Evolutionary conservation across 1,284 basidiomycete genomes (phyloP).

Genomic region (Trametes pubescens): DNA sequence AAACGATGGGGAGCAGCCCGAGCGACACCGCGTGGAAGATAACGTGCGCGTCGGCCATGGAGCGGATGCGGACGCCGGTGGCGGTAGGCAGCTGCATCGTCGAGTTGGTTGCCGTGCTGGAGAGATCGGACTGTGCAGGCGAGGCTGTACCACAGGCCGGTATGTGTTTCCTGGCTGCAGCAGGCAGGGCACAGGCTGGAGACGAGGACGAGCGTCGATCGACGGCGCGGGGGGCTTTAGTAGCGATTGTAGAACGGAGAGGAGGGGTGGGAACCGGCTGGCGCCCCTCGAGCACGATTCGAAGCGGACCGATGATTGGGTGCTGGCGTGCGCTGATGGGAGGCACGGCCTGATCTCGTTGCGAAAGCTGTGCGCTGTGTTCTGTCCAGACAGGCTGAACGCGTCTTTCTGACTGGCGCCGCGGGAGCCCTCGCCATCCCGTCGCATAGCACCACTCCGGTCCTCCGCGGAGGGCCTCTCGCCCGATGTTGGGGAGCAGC

Average conservation of each 20-base stretch:
- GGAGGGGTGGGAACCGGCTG: slow-evolving; percentile 15
- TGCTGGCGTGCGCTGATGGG: slow-evolving; percentile 21
- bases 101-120: slow-evolving; percentile 18
- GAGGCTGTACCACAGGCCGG: neutral
- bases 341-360: slow-evolving; percentile 21
- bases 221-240: neutral
- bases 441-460: neutral
- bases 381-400: slow-evolving; percentile 24
- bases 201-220: neutral
- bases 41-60: slow-evolving; percentile 51
- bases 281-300: slow-evolving; percentile 7
- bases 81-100: slow-evolving; percentile 57
- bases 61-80: slow-evolving; percentile 49
- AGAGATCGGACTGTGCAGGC: neutral
- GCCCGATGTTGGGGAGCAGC: too few species aligned
- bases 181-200: neutral
- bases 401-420: slow-evolving; percentile 33
- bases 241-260: neutral
- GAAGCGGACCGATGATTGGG: slow-evolving; percentile 23
- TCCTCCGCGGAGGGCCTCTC: neutral
- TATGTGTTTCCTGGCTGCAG: neutral
- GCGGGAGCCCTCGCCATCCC: neutral
- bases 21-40: slow-evolving; percentile 53
- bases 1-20: slow-evolving; percentile 49
- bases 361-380: slow-evolving; percentile 30